These are phyloP conservation scores for Chaetomium cochliodes DNA, from an alignment of 495 filamentous ascomycete species.

Conservation along the genomic window DNA sequence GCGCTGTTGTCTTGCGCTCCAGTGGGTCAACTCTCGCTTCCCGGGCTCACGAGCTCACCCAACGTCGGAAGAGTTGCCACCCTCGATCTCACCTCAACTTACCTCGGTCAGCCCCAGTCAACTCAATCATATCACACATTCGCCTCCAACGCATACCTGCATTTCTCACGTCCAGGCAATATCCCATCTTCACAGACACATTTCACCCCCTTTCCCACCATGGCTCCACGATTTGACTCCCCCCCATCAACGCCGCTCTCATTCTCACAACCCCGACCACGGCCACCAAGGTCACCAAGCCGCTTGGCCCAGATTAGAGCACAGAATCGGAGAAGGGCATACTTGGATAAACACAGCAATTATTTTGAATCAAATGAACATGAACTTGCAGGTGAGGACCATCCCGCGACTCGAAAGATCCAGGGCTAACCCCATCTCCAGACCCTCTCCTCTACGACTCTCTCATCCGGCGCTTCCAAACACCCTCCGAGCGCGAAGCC, in stretches of 20 bases:
- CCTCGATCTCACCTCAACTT: background rate
- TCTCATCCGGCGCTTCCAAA: slow-evolving; percentile 75
- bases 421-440: slow-evolving; percentile 31
- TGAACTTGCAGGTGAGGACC: slow-evolving; percentile 43
- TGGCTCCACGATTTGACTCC: slow-evolving; percentile 29
- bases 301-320: slow-evolving; percentile 37
- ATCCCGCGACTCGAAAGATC: background rate
- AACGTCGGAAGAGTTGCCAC: background rate
- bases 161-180: background rate
- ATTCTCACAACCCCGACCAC: slow-evolving; percentile 39
- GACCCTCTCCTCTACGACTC: slow-evolving; percentile 80
- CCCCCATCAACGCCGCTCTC: slow-evolving; percentile 23
- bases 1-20: background rate
- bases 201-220: background rate
- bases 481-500: slow-evolving; percentile 66
- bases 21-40: background rate
- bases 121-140: background rate
- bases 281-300: slow-evolving; percentile 38
- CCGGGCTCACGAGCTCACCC: background rate
- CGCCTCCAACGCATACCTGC: background rate
- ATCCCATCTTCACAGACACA: background rate
- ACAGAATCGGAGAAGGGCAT: slow-evolving; percentile 47
- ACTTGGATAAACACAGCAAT: slow-evolving; percentile 39
- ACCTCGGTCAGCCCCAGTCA: background rate
- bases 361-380: slow-evolving; percentile 46